Base-by-base conservation (phyloP, 192 early-diverging fungal genomes). In the Podila minutissima region DNA sequence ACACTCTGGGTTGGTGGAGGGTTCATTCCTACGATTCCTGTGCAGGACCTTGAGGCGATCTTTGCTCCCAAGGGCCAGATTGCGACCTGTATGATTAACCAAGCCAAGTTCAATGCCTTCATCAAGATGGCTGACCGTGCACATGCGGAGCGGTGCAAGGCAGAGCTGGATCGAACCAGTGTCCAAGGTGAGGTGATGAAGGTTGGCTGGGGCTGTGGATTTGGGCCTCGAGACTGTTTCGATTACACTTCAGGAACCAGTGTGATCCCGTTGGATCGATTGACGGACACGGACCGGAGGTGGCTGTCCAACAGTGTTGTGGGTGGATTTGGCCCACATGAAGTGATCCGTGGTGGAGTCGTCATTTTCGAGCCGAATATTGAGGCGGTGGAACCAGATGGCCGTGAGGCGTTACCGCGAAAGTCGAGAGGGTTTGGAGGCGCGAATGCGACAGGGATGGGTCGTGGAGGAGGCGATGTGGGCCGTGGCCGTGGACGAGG, bases 171-270 rank as follows among this genome's bases (percentile, higher is more conserved):
- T 61, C 65, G 68, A 3, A 67, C 63, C 8, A 60, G 11, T 11
- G 81, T 75, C 10, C 67, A 83, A 8, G 72, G 72, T 0, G 81
- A 83, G 49, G 57, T 69, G 31, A 82, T 82, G 65, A 71, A 85
- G 69, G 81, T 85, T n/a, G 75, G 81, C 12, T 85, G 84, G 84
- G 84, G 81, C 5, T 76, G 82, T 60, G 84, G 84, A 5, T 85
- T 85, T 57, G 84, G 84, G 19, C 84, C 84, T 12, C 69, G 82
- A 35, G 81, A 85, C 53, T 85, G 84, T 37, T 85, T 78, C 75
- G 75, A 85, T 32, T 85, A 79, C 35, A 70, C 67, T 15, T 15
- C 55, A 4, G 84, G 84, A 13, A 46, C 75, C 28, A 75, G 81
- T 50, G n/a, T 83, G 17, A 85, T 85, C n/a, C 84, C 84, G 2